A percentile compares a stretch with the other conserved stretches of the same genome.
Conservation (phyloP, 2,329 filamentous ascomycete genomes). For the Fusarium hainanense region DNA sequence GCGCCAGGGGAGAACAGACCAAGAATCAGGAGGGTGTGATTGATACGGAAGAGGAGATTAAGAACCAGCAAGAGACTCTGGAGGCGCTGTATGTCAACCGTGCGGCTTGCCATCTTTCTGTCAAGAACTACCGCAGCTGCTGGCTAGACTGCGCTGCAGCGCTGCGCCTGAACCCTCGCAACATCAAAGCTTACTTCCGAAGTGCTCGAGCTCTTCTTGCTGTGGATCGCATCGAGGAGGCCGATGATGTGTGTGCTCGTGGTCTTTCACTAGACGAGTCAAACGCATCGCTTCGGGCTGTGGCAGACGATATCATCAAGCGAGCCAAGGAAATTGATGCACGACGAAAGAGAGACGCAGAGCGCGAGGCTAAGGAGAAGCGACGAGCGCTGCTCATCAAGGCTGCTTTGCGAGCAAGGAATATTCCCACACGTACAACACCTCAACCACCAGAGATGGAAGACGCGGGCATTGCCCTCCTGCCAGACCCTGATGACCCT, state of each 20-base stretch:
- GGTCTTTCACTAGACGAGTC: conserved; percentile 77
- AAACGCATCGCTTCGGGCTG: conserved; percentile 73
- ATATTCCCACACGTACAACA: conserved; percentile 75
- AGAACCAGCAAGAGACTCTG: conserved; percentile 71
- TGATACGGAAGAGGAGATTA: conserved; percentile 65
- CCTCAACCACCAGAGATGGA: conserved; percentile 85
- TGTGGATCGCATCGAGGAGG: conserved; percentile 82
- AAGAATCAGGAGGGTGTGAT: conserved; percentile 46
- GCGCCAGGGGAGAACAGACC: conserved; percentile 55
- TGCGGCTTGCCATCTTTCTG: conserved; percentile 87
- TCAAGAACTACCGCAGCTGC: conserved; percentile 88
- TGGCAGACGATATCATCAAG: conserved; percentile 72
- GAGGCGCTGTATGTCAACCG: conserved; percentile 88
- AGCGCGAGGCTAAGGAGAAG: conserved; percentile 65
- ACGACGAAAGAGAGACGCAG: conserved; percentile 65
- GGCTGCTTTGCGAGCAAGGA: conserved; percentile 74
- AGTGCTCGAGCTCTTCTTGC: conserved; percentile 81
- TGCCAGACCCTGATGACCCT: conserved; percentile 78
- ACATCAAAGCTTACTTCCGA: conserved; percentile 92
- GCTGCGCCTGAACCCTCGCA: conserved; percentile 80
- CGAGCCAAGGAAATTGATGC: conserved; percentile 67
- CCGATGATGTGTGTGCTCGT: conserved; percentile 79
- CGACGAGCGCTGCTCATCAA: conserved; percentile 70
- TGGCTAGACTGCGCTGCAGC: conserved; percentile 86
- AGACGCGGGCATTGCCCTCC: conserved; percentile 78